phyloP scores from a whole-genome alignment of 2,329 filamentous ascomycete genomes.

The Neofusicoccum sp. region DNA sequence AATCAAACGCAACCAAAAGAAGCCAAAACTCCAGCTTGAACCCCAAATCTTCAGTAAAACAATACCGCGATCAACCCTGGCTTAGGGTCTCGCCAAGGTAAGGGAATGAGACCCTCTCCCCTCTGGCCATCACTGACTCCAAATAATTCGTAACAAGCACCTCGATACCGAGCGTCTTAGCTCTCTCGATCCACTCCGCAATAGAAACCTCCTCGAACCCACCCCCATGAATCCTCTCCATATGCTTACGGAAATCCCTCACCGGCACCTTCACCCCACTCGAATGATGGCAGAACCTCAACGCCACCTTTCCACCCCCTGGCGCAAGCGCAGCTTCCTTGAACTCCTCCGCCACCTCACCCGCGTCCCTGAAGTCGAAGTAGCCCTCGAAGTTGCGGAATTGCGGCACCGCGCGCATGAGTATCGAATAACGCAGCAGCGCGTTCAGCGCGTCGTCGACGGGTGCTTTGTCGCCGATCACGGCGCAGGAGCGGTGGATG shows the following conservation, averaged over 20 bases:
- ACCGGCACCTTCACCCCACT: neutral
- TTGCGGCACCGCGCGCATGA: slow-evolving; percentile 21
- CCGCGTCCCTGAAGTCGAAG: neutral
- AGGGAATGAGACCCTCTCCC: neutral
- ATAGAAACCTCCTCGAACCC: neutral
- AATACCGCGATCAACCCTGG: too few species aligned
- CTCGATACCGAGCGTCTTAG: neutral
- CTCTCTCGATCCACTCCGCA: neutral
- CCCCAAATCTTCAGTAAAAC: too few species aligned
- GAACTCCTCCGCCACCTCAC: neutral
- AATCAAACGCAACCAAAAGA: too few species aligned
- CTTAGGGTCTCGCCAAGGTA: neutral
- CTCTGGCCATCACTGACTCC: neutral
- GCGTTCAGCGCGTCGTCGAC: slow-evolving; percentile 18
- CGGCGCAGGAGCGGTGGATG: slow-evolving; percentile 13
- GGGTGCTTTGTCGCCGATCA: slow-evolving; percentile 21
- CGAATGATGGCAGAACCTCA: neutral
- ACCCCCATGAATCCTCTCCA: neutral
- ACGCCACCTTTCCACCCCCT: neutral
- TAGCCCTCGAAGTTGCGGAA: neutral
- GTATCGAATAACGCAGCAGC: slow-evolving; percentile 17
- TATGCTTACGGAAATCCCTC: neutral
- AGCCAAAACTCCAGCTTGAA: too few species aligned
- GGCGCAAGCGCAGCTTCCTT: neutral
- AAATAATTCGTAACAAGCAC: neutral